phyloP scores from a whole-genome alignment of 2,329 filamentous ascomycete species.

The Epichloe coenophiala region DNA sequence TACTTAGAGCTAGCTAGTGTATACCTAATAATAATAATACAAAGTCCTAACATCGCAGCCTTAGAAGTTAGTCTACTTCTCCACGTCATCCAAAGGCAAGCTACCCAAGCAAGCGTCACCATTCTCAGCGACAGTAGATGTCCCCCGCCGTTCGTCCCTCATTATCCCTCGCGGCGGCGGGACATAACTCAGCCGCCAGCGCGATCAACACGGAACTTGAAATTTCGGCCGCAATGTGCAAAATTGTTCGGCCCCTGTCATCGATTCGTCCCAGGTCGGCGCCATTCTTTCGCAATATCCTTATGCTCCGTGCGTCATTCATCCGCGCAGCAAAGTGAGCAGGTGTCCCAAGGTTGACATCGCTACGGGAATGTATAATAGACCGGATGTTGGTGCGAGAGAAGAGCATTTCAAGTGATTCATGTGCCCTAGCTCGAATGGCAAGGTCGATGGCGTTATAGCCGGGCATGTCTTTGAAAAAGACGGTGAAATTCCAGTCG shows the following conservation, averaged over 20 bases:
- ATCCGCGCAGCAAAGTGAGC: not conserved
- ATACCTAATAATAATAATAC: no score
- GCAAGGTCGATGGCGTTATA: not conserved
- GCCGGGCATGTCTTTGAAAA: not conserved
- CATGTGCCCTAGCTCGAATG: not conserved
- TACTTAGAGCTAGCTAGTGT: no score
- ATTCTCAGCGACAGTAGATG: no score
- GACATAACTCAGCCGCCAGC: no score
- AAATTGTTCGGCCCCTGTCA: not conserved
- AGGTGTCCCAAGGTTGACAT: conserved; percentile 1
- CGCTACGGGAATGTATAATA: not conserved
- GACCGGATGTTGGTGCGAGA: not conserved
- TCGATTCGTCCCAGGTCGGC: not conserved
- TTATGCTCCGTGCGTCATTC: not conserved
- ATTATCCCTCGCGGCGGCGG: no score
- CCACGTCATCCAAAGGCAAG: no score
- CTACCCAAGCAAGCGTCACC: no score
- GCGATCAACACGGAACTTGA: no score
- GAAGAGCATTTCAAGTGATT: not conserved
- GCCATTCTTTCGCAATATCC: not conserved
- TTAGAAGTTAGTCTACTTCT: no score
- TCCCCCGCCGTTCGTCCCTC: no score
- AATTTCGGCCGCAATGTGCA: not conserved
- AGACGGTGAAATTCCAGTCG: not conserved
- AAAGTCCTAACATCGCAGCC: no score